phyloP scores from a whole-genome alignment of 2,329 filamentous ascomycete species.

The Malbranchea zuffiana region DNA sequence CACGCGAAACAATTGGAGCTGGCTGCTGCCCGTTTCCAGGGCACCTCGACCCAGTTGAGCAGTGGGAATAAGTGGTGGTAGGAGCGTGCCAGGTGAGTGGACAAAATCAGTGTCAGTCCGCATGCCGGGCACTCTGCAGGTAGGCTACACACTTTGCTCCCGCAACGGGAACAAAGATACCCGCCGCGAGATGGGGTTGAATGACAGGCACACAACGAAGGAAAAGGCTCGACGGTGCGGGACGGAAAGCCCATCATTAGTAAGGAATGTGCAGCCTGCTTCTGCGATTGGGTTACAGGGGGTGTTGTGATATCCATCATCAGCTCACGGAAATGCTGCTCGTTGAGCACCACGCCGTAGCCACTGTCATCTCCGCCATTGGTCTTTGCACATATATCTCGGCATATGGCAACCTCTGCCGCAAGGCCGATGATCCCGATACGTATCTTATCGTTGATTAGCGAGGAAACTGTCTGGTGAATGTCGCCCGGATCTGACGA shows the following conservation, averaged over 20 bases:
- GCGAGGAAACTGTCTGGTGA: constrained; percentile 69
- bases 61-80: constrained; percentile 90
- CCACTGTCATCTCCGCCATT: constrained; percentile 61
- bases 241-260: constrained; percentile 99
- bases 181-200: constrained; percentile 70
- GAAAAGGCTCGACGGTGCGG: constrained; percentile 59
- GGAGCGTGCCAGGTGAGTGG: constrained; percentile 82
- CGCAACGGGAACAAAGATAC: constrained; percentile 83
- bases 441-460: constrained; percentile 72
- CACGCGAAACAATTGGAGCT: constrained; percentile 69
- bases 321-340: constrained; percentile 79
- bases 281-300: constrained; percentile 60
- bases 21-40: constrained; percentile 59
- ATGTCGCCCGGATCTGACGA: constrained; percentile 93
- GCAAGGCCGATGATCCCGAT: constrained; percentile 84
- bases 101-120: constrained; percentile 82
- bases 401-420: constrained; percentile 84
- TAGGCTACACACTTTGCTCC: constrained; percentile 75
- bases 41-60: constrained; percentile 79
- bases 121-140: constrained; percentile 88
- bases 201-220: constrained; percentile 83
- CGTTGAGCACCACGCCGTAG: constrained; percentile 79
- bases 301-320: constrained; percentile 81
- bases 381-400: constrained; percentile 75
- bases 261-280: constrained; percentile 44